These are phyloP conservation scores for Dioscorea dumetorum DNA, from an alignment of 106 monocot genomes.

Conservation along the genomic window DNA sequence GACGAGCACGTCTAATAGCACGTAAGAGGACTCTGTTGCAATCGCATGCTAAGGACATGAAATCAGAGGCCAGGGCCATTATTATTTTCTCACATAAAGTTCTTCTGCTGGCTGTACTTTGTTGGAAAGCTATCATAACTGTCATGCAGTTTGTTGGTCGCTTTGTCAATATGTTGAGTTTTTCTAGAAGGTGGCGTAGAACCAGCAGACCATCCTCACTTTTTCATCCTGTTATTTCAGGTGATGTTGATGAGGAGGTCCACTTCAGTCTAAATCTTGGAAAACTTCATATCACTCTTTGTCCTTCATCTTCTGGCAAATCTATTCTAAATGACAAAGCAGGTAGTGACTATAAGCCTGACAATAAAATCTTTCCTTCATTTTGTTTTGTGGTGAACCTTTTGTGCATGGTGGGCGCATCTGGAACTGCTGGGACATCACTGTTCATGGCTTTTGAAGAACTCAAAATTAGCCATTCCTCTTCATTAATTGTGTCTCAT, in stretches of 20 bases:
- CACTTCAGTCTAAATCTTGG: conserved; percentile 36
- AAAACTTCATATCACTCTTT: conserved; percentile 39
- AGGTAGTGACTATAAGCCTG: neutral
- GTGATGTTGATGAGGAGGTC: conserved; percentile 7
- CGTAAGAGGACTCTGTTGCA: conserved; percentile 18
- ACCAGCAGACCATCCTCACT: conserved; percentile 2
- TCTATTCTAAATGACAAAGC: conserved; percentile 4
- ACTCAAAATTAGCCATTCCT: conserved; percentile 24
- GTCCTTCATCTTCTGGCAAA: conserved; percentile 4
- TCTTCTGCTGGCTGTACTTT: conserved; percentile 18
- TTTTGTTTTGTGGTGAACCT: conserved; percentile 36
- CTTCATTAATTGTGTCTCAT: conserved; percentile 9
- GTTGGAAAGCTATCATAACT: conserved; percentile 30
- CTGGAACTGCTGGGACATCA: conserved; percentile 15
- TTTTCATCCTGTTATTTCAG: conserved; percentile 1
- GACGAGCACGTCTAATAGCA: conserved; percentile 60
- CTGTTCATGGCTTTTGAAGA: conserved; percentile 34
- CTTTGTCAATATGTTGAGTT: conserved; percentile 2
- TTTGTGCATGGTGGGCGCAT: conserved; percentile 20
- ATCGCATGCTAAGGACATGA: conserved; percentile 6
- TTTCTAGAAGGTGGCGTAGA: neutral
- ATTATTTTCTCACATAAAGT: conserved; percentile 21
- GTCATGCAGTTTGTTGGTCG: conserved; percentile 16
- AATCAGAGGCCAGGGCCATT: conserved; percentile 12
- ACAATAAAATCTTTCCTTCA: conserved; percentile 14